phyloP scores from a whole-genome alignment of 495 filamentous ascomycete genomes.

The Niebla homalea region DNA sequence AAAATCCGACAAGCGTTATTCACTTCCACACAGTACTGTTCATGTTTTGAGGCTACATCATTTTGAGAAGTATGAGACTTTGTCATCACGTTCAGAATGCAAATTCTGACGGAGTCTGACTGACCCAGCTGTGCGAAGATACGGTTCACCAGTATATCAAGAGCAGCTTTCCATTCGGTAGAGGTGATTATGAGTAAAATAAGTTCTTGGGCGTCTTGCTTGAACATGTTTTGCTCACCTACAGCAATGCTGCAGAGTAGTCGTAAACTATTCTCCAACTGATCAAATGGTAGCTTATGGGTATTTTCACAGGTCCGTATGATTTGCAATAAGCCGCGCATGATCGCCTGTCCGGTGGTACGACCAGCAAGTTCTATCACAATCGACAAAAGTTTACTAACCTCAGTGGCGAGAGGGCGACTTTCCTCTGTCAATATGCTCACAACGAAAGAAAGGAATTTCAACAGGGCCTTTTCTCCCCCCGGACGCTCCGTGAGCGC shows the following conservation, averaged over 20 bases:
- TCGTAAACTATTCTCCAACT: background rate
- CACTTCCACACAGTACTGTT: no score
- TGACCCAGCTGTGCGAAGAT: background rate
- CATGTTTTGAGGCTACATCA: no score
- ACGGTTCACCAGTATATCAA: background rate
- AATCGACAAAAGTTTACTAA: background rate
- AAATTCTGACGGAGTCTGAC: background rate
- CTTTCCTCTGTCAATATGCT: background rate
- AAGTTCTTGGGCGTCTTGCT: background rate
- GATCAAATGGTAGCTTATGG: background rate
- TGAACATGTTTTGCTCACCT: background rate
- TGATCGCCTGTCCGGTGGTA: background rate
- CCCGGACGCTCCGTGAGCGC: background rate
- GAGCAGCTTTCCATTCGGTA: background rate
- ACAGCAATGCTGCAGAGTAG: background rate
- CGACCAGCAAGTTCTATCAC: background rate
- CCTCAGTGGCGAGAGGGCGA: background rate
- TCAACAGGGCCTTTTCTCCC: background rate
- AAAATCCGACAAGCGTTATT: no score
- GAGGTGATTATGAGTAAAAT: background rate
- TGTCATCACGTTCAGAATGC: no score
- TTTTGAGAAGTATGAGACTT: no score
- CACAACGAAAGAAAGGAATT: background rate
- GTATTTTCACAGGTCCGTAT: background rate
- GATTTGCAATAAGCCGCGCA: background rate